Base-by-base conservation (phyloP, 2,329 filamentous ascomycete genomes). In the Exophiala aquamarina region DNA sequence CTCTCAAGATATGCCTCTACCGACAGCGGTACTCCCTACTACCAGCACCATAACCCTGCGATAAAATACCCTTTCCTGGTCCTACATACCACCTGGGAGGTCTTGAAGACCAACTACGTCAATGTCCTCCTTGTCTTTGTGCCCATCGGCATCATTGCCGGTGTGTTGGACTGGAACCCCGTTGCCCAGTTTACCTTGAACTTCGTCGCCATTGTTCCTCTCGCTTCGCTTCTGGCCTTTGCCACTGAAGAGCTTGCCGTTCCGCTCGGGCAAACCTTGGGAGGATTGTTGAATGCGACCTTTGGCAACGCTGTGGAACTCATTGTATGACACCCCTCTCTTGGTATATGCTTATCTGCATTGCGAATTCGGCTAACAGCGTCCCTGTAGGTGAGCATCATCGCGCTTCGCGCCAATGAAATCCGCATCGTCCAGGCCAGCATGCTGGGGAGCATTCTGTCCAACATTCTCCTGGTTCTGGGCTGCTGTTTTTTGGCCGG, bases 351-450 rank as follows among this genome's bases (percentile, higher is more conserved):
- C 89, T 89, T 66, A 86, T 19, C 89, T 86, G 0, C 89, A 89
- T 66, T 86, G 86, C 59, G 4, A 10, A 39, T 31, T 17, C 23
- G 6, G 90, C 89, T 67, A 86, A 85, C 55, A 89, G 89, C 70
- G 86, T 86, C 66, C 54, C 77, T 57, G 36, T 41, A 92, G 87
- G 88, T 95, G 64, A 95, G 89, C 66, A 92, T 97, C 59, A 86
- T 97, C 55, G 93, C 93, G 14, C 78, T 98, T 36, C 82, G 76
- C 57, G 83, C 93, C 59, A 82, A 83, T 54, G 87, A 97, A 70
- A 94, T 96, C 63, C 84, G 92, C 61, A 91, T 97, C 56, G 92
- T 97, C n/a, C 93, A 97, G 71, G 87, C 92, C 15, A 95, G 89
- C 55, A 97, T 97, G 91, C 83, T 97, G 26, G 92, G 93, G 38